Conservation (phyloP, 2,329 filamentous ascomycete genomes). For the Cladosporium sp. region DNA sequence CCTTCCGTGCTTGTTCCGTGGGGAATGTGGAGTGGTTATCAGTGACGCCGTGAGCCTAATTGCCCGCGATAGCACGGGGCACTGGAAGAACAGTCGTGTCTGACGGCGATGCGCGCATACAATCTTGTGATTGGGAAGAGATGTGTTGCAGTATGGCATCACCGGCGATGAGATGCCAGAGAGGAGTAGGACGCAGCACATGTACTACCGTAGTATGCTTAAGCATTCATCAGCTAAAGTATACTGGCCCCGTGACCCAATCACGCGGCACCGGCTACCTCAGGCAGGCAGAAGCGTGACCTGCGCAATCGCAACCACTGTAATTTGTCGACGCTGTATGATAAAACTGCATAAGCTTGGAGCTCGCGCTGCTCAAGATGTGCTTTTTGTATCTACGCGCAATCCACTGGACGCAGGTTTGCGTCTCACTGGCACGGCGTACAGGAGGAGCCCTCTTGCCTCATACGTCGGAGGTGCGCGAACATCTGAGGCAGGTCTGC, state of each 20-base stretch:
- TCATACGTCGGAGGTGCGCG: too few species aligned
- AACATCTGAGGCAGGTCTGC: too few species aligned
- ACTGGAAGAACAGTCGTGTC: background rate
- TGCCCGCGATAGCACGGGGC: background rate
- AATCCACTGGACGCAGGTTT: too few species aligned
- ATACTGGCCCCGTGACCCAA: conserved; percentile 7
- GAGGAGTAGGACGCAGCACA: background rate
- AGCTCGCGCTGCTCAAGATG: too few species aligned
- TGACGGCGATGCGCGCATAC: background rate
- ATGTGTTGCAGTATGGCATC: background rate
- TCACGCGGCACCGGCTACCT: background rate
- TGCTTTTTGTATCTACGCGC: too few species aligned
- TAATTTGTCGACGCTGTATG: too few species aligned
- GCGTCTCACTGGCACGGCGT: too few species aligned
- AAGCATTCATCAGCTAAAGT: background rate
- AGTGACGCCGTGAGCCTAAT: background rate
- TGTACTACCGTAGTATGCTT: background rate
- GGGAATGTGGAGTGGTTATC: conserved; percentile 6
- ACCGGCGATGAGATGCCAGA: background rate
- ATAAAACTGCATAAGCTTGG: too few species aligned
- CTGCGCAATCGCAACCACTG: too few species aligned
- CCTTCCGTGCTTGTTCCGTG: background rate
- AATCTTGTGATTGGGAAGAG: background rate
- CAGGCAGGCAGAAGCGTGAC: background rate
- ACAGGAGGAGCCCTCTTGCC: too few species aligned